These are phyloP conservation scores for Ogataea parapolymorpha DNA, from an alignment of 805 yeast genomes.

Conservation along the genomic window DNA sequence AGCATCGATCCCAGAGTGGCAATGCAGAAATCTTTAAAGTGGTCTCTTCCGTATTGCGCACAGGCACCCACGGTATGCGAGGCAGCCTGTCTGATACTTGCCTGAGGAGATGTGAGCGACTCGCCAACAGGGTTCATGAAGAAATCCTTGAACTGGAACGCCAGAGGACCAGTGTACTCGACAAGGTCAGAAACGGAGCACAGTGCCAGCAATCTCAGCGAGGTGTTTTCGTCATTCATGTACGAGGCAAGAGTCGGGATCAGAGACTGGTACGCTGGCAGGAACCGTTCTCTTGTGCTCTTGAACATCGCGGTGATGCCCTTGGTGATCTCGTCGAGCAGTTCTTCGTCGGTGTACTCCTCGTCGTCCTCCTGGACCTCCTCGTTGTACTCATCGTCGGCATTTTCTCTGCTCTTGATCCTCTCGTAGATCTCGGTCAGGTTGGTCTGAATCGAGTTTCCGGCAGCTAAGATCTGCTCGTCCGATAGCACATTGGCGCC, in stretches of 20 bases:
- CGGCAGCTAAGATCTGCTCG: conserved; percentile 52
- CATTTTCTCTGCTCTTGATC: conserved; percentile 66
- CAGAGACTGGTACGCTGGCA: conserved; percentile 61
- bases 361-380: conserved; percentile 82
- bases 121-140: conserved; percentile 65
- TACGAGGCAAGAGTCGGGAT: conserved; percentile 61
- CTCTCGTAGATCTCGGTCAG: conserved; percentile 68
- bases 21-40: conserved; percentile 59
- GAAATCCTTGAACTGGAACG: conserved; percentile 59
- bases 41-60: conserved; percentile 73
- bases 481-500: conserved; percentile 60
- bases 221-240: conserved; percentile 63
- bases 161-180: conserved; percentile 71
- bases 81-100: conserved; percentile 83
- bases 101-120: conserved; percentile 59
- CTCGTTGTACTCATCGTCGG: conserved; percentile 84
- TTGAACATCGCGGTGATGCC: conserved; percentile 69
- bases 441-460: conserved; percentile 56
- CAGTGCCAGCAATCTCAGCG: conserved; percentile 71
- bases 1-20: conserved; percentile 73
- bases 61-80: conserved; percentile 81
- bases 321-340: conserved; percentile 80
- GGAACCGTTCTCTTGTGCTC: conserved; percentile 51
- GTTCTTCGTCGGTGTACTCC: conserved; percentile 84
- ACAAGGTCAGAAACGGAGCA: conserved; percentile 77